Percentiles rank a stretch among this genome's conserved stretches.
These are phyloP conservation scores for Stenogyne calaminthoides DNA, from an alignment of 305 asterid species.

Conservation along the genomic window DNA sequence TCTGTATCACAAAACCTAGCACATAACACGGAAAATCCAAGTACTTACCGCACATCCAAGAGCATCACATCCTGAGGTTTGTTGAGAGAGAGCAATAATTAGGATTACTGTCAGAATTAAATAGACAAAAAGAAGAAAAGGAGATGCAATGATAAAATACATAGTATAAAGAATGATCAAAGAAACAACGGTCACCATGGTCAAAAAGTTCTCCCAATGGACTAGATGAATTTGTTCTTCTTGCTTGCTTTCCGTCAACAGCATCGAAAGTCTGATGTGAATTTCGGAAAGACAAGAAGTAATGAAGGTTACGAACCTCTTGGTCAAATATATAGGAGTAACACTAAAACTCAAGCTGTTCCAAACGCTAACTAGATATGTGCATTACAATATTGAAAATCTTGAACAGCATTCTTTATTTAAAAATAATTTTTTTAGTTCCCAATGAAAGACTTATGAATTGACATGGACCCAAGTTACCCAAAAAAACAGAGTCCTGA, in stretches of 20 bases:
- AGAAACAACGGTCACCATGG: constrained; percentile 60
- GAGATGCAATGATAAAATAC: constrained; percentile 10
- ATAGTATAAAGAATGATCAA: constrained; percentile 18
- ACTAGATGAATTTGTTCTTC: constrained; percentile 92
- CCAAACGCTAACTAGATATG: neutral
- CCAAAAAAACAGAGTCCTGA: constrained; percentile 11
- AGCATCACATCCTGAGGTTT: constrained; percentile 90
- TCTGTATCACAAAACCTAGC: constrained; percentile 21
- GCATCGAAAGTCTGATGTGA: constrained; percentile 84
- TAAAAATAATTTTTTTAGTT: neutral
- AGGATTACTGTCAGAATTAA: constrained; percentile 29
- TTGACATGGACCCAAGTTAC: constrained; percentile 15
- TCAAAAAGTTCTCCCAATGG: constrained; percentile 97
- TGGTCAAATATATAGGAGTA: constrained; percentile 14
- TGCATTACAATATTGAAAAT: constrained; percentile 17
- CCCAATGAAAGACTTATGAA: constrained; percentile 20
- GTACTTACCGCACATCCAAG: constrained; percentile 94
- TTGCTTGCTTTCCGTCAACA: constrained; percentile 98
- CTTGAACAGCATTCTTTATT: neutral
- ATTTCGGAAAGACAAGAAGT: constrained; percentile 26
- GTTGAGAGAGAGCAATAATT: constrained; percentile 28
- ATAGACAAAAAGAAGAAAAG: constrained; percentile 14
- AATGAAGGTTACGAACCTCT: constrained; percentile 24
- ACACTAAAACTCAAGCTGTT: neutral
- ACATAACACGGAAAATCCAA: constrained; percentile 16